These are phyloP conservation scores for Termitomyces sp. DNA, from an alignment of 1,284 basidiomycete species.

Conservation along the genomic window DNA sequence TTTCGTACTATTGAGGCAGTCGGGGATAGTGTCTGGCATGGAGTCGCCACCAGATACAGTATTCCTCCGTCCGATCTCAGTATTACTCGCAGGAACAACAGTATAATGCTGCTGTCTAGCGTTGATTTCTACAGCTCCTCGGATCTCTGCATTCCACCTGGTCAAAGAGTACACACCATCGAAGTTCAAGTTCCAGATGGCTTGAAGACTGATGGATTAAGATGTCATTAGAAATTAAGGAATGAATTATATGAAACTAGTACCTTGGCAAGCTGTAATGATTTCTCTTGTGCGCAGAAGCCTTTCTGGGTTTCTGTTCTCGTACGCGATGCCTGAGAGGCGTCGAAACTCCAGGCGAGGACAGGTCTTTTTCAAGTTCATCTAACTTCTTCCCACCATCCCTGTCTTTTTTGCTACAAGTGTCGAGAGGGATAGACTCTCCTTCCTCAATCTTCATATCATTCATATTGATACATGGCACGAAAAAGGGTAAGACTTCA, in stretches of 20 bases:
- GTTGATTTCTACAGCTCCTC: constrained; percentile 41
- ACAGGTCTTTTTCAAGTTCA: constrained; percentile 50
- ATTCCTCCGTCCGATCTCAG: constrained; percentile 40
- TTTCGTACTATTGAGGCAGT: constrained; percentile 35
- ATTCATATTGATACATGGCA: constrained; percentile 61
- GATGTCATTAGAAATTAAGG: neutral
- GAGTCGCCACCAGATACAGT: constrained; percentile 46
- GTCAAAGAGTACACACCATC: constrained; percentile 47
- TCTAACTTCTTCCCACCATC: constrained; percentile 34
- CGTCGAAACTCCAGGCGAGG: constrained; percentile 54
- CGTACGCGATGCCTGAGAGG: constrained; percentile 36
- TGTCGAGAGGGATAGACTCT: constrained; percentile 38
- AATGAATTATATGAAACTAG: constrained; percentile 15
- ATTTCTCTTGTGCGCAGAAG: constrained; percentile 49
- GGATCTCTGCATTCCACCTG: constrained; percentile 48
- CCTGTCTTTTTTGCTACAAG: constrained; percentile 37
- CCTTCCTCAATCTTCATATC: constrained; percentile 50
- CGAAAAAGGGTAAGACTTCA: constrained; percentile 58
- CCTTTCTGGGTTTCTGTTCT: constrained; percentile 35
- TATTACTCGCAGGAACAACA: constrained; percentile 31
- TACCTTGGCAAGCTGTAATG: constrained; percentile 64
- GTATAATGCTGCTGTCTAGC: constrained; percentile 31
- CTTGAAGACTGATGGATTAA: constrained; percentile 41
- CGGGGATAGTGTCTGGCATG: constrained; percentile 29
- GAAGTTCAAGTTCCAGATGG: no score